Evolutionary conservation across 2,329 filamentous ascomycete species (phyloP).

Genomic region (Amesomyces nigricolor): DNA sequence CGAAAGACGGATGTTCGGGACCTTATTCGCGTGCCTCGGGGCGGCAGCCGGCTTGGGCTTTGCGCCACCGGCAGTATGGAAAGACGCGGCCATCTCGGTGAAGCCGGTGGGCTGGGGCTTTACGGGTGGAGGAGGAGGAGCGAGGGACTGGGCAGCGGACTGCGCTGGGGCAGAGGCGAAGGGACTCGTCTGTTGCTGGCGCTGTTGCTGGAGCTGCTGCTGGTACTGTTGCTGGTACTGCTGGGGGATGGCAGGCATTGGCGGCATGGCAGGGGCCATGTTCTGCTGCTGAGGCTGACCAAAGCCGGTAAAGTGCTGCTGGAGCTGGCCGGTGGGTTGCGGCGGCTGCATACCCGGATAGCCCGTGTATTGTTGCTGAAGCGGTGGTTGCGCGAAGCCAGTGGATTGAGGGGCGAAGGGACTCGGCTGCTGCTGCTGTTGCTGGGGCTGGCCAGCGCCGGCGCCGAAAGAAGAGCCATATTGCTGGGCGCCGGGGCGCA

Average conservation of each 20-base stretch:
- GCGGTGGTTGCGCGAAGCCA: slow-evolving; percentile 51
- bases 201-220: slow-evolving; percentile 46
- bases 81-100: slow-evolving; percentile 61
- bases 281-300: slow-evolving; percentile 50
- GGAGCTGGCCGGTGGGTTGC: slow-evolving; percentile 46
- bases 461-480: slow-evolving; percentile 48
- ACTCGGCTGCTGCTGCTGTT: slow-evolving; percentile 47
- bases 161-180: slow-evolving; percentile 50
- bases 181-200: slow-evolving; percentile 45
- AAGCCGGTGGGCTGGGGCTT: slow-evolving; percentile 63
- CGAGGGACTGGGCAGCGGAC: slow-evolving; percentile 37
- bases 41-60: slow-evolving; percentile 42
- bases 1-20: slow-evolving; percentile 87
- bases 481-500: slow-evolving; percentile 62
- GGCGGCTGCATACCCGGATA: slow-evolving; percentile 41
- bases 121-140: slow-evolving; percentile 53
- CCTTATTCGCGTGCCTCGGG: slow-evolving; percentile 60
- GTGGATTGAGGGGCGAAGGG: slow-evolving; percentile 57
- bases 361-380: slow-evolving; percentile 58
- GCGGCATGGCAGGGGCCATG: slow-evolving; percentile 55
- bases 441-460: slow-evolving; percentile 45
- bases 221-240: slow-evolving; percentile 57
- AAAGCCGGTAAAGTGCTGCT: slow-evolving; percentile 65
- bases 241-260: slow-evolving; percentile 54
- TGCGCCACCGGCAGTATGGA: slow-evolving; percentile 47